These are phyloP conservation scores for Fusarium graminum DNA, from an alignment of 2,329 filamentous ascomycete genomes.

Conservation along the genomic window DNA sequence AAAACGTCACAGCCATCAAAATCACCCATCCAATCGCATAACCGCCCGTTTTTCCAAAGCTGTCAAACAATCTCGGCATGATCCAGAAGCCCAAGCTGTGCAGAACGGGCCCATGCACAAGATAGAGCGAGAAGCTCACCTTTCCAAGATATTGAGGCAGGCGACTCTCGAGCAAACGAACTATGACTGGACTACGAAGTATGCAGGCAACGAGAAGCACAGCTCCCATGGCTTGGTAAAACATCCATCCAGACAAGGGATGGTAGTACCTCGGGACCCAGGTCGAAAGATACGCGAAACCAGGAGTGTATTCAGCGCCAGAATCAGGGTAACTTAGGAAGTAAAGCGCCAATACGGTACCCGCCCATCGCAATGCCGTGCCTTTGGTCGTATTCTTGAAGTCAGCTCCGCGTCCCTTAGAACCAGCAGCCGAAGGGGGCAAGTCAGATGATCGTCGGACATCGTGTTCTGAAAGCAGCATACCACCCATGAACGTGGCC, in stretches of 20 bases:
- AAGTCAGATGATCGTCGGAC: slow-evolving; percentile 46
- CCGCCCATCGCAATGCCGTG: slow-evolving; percentile 47
- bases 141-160: slow-evolving; percentile 56
- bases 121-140: slow-evolving; percentile 59
- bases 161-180: slow-evolving; percentile 49
- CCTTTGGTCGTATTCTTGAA: slow-evolving; percentile 27
- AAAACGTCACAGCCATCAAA: slow-evolving; percentile 52
- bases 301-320: slow-evolving; percentile 56
- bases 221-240: slow-evolving; percentile 56
- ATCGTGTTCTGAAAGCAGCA: slow-evolving; percentile 55
- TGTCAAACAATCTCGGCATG: slow-evolving; percentile 58
- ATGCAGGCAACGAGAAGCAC: slow-evolving; percentile 55
- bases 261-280: slow-evolving; percentile 55
- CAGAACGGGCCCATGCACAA: slow-evolving; percentile 67
- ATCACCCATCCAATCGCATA: slow-evolving; percentile 53
- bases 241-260: slow-evolving; percentile 56
- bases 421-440: slow-evolving; percentile 31
- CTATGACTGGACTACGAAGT: slow-evolving; percentile 51
- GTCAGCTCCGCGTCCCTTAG: slow-evolving; percentile 9
- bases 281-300: slow-evolving; percentile 53
- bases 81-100: slow-evolving; percentile 72
- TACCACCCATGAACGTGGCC: slow-evolving; percentile 56
- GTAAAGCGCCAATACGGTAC: slow-evolving; percentile 53
- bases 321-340: slow-evolving; percentile 58
- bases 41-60: slow-evolving; percentile 49